These are phyloP conservation scores for Cystobasidium pallidum DNA, from an alignment of 1,284 basidiomycete genomes.

Conservation along the genomic window DNA sequence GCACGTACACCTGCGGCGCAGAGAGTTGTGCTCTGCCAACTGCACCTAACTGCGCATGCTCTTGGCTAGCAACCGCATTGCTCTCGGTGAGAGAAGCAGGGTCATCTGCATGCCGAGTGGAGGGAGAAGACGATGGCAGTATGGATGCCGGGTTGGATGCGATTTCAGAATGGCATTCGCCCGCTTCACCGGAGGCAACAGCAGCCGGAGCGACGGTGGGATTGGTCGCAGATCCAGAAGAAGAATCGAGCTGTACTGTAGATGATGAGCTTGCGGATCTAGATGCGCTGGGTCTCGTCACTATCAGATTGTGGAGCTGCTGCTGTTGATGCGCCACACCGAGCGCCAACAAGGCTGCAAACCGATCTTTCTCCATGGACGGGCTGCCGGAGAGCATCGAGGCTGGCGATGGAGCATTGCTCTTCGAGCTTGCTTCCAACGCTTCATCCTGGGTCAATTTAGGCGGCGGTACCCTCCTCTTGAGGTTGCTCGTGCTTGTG, in stretches of 20 bases:
- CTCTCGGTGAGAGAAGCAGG: background rate
- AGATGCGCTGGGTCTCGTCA: background rate
- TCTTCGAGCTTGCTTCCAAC: background rate
- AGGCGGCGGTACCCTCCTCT: constrained; percentile 13
- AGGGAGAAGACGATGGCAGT: background rate
- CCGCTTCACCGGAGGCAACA: background rate
- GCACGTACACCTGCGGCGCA: background rate
- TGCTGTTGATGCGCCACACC: constrained; percentile 19
- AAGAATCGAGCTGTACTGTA: background rate
- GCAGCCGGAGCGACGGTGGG: background rate
- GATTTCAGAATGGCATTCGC: background rate
- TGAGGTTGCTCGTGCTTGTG: background rate
- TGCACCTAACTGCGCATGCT: too few species aligned
- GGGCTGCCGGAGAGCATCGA: background rate
- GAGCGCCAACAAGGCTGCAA: constrained; percentile 14
- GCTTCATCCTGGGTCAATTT: background rate
- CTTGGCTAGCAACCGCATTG: background rate
- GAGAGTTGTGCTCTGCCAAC: too few species aligned
- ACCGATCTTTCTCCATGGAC: constrained; percentile 11
- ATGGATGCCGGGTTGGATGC: background rate
- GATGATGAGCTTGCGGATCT: background rate
- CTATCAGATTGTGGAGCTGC: background rate
- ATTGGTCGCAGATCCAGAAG: too few species aligned
- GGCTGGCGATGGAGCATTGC: background rate
- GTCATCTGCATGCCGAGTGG: background rate